These are phyloP conservation scores for Udeniomyces megalosporus DNA, from an alignment of 768 basidiomycete genomes.

Conservation along the genomic window DNA sequence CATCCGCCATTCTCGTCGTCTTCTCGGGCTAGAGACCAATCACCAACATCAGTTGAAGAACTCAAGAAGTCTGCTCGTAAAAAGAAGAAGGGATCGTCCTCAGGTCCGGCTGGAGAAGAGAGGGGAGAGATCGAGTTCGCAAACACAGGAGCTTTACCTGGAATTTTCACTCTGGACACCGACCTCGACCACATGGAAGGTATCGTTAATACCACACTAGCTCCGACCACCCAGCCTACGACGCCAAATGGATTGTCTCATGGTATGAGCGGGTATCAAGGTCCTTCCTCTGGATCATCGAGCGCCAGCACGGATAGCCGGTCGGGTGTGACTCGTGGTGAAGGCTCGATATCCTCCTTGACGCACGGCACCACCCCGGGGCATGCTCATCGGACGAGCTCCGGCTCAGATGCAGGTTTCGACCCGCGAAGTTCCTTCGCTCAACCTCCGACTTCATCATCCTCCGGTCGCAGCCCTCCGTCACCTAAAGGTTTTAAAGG, in stretches of 20 bases:
- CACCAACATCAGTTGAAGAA: background rate
- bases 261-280: no score
- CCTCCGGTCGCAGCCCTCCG: background rate
- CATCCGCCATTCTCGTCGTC: background rate
- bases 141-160: background rate
- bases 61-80: conserved; percentile 2
- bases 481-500: background rate
- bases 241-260: background rate
- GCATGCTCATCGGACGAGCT: no score
- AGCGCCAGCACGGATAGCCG: conserved; percentile 12
- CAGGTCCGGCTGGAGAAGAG: background rate
- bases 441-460: conserved; percentile 9
- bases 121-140: background rate
- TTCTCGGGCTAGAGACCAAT: background rate
- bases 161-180: conserved; percentile 41
- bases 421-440: no score
- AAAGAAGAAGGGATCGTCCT: background rate
- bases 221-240: background rate
- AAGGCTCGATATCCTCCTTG: no score
- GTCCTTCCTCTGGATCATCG: background rate
- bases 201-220: conserved; percentile 43
- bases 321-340: no score
- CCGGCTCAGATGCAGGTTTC: no score
- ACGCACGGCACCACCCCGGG: no score
- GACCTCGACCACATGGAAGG: conserved; percentile 66